Percentiles rank a stretch among this genome's conserved stretches.
phyloP scores from a whole-genome alignment of 2,329 filamentous ascomycete genomes.

The Microcyclospora pomicola region DNA sequence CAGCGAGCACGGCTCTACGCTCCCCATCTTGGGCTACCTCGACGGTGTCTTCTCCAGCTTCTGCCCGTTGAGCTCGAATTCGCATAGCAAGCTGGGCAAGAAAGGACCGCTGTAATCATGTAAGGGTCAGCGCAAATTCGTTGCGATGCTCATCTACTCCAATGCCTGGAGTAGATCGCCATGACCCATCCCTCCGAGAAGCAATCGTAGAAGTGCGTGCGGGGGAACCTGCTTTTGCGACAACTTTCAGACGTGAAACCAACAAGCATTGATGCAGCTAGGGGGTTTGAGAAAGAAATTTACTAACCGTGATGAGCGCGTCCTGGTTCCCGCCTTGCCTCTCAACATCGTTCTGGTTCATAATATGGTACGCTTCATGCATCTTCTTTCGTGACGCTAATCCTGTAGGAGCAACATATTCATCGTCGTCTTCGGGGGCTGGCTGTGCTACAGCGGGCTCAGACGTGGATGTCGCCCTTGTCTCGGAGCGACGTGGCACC shows the following conservation, averaged over 20 bases:
- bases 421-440: slow-evolving; percentile 24
- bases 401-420: slow-evolving; percentile 29
- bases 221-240: too few relatives aligned
- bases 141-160: slow-evolving; percentile 4
- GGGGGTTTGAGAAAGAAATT: slow-evolving; percentile 1
- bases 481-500: background rate
- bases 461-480: slow-evolving; percentile 8
- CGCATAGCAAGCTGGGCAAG: slow-evolving; percentile 13
- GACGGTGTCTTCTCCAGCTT: slow-evolving; percentile 3
- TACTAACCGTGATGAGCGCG: slow-evolving; percentile 38
- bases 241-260: too few relatives aligned
- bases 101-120: slow-evolving; percentile 13
- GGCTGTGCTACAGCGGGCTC: slow-evolving; percentile 13
- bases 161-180: slow-evolving; percentile 9
- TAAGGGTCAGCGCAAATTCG: background rate
- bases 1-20: slow-evolving; percentile 10
- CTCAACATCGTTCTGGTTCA: slow-evolving; percentile 47
- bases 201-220: slow-evolving; percentile 10
- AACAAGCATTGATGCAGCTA: too few relatives aligned
- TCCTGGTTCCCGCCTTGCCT: slow-evolving; percentile 45
- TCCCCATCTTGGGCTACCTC: slow-evolving; percentile 3
- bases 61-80: slow-evolving; percentile 8
- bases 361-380: slow-evolving; percentile 47
- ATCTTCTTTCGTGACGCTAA: slow-evolving; percentile 45
- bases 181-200: slow-evolving; percentile 15